Evolutionary conservation across 192 early-diverging fungal species (phyloP).

Genomic region (Backusella westeae): DNA sequence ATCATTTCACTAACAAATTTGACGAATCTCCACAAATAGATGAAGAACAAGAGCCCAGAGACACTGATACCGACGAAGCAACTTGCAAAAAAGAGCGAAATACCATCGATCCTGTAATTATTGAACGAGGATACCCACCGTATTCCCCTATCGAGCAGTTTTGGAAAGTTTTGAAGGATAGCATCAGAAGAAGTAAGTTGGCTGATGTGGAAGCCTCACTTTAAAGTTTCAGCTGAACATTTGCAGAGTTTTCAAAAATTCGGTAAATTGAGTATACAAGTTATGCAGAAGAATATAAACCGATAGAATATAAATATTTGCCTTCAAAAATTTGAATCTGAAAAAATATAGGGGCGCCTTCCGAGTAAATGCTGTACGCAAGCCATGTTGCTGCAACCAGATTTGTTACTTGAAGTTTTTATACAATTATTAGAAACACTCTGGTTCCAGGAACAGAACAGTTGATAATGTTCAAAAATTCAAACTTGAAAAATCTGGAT

Average conservation of each 20-base stretch:
- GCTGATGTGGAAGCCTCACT: neutral
- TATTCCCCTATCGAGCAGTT: conserved; percentile 5
- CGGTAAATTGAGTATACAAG: neutral
- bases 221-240: neutral
- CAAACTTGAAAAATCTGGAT: neutral
- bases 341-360: neutral
- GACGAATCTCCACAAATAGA: too few relatives aligned
- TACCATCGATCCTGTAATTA: conserved; percentile 5
- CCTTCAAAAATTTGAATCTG: neutral
- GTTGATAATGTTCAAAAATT: neutral
- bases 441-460: neutral
- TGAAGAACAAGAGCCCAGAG: too few relatives aligned
- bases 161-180: neutral
- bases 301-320: neutral
- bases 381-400: neutral
- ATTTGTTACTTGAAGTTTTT: neutral
- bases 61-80: too few relatives aligned
- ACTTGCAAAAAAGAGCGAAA: too few relatives aligned
- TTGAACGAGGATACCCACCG: conserved; percentile 2
- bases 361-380: neutral
- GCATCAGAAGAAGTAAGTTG: neutral
- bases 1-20: too few relatives aligned
- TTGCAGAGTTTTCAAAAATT: neutral
- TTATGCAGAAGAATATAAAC: neutral
- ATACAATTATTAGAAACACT: neutral